Evolutionary conservation across 345 rosid genomes (phyloP), one percentile per base, ranked within the genome.

Genomic region (Raphanus raphanistrum): DNA sequence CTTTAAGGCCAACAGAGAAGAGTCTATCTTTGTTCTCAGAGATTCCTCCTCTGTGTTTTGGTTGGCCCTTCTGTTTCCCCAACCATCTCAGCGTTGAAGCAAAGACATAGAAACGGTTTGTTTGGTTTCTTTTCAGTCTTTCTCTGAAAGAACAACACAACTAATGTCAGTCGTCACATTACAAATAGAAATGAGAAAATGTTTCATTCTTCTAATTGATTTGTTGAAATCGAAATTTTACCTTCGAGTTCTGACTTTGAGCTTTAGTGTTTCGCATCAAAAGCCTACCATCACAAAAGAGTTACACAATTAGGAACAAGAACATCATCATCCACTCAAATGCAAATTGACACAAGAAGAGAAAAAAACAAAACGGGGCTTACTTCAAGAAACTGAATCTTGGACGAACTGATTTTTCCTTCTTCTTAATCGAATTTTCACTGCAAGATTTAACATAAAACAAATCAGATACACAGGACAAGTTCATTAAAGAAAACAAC

Each of bases 361-460:
- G n/a, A 21, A 17, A 12, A 65, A 21, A 21, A 21, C 21, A 21
- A 21, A 21, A 21, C 21, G 21, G 21, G 21, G 3, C 73, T 60
- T 79, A 79, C 82, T 58, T 73, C 10, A 73, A 68, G 70, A 79
- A 79, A 67, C 82, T 29, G 21, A 79, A 73, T 73, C 50, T 73
- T 0, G 54, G 54, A 45, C 16, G 54, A 45, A 45, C 54, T 45
- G 17, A 45, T 13, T 45, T 45, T 45, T 45, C 54, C 17, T 12
- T 66, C 2, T 67, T 72, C 77, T 60, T 79, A 10, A 5, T 11
- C 5, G 33, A 28, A n/a, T 10, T 67, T 17, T 61, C 70, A 9
- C 82, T 79, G 74, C 74, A 67, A 72, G 4, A 8, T 63, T 28
- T 1, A 59, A 0, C 1, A 17, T 41, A 43, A 35, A 8, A 48